Base-by-base conservation (phyloP, 2,329 filamentous ascomycete genomes). In the Fusarium phyllophilum region DNA sequence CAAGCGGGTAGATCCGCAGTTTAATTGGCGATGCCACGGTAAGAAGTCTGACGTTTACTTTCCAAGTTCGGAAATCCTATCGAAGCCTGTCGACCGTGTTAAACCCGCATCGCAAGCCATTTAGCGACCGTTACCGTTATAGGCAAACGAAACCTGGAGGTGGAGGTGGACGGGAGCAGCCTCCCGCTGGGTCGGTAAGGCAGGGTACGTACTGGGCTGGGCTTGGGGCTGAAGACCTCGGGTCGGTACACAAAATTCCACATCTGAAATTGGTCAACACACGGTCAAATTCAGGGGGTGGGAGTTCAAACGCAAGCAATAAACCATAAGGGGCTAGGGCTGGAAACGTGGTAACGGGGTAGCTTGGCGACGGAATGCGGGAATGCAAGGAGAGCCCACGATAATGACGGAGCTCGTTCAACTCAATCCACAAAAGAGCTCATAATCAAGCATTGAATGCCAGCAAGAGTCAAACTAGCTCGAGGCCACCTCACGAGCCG, bases 321-420 rank as follows among this genome's bases (percentile, higher is more conserved):
- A 68, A 56, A 59, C 34, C 51, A 55, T 29, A 61, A 49, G 54
- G 34, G 58, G 56, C 70, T 68, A 72, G 72, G 72, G 72, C 68
- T 74, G 67, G 72, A 74, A 74, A 74, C 72, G 72, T 74, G 72
- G 72, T 74, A 39, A 74, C 71, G 68, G 71, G 42, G 39, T 52
- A 71, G 29, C 71, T 74, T 72, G 71, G 71, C 71, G 60, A 46
- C 54, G 67, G 67, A 70, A 74, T 72, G 71, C 72, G 68, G 71
- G 72, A 74, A 74, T 74, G 71, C 71, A 74, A 70, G 71, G 71
- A 74, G 71, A 71, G 67, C 66, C 36, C 46, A 71, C 42, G 70
- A 71, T 58, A 56, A 70, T 66, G 70, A 73, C 54, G 55, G 62
- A 68, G 68, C 71, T 72, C 71, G 58, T 33, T 74, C 71, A 68